Evolutionary conservation across 2,329 filamentous ascomycete genomes (phyloP).

Genomic region (Byssochlamys sp.): DNA sequence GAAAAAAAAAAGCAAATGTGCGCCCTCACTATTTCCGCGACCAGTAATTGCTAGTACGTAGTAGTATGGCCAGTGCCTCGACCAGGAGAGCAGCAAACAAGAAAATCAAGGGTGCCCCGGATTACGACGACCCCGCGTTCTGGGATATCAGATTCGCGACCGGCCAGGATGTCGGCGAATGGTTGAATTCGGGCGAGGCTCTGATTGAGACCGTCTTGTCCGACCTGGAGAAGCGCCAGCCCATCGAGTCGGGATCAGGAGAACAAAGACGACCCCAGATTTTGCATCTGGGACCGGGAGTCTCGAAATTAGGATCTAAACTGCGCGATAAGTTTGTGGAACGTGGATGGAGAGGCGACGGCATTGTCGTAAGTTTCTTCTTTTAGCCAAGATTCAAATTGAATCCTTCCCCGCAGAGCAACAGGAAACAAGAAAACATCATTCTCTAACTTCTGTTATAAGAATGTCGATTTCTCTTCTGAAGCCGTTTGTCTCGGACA

Average conservation of each 20-base stretch:
- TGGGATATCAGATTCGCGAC: slow-evolving; percentile 27
- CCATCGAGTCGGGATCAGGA: background rate
- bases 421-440: background rate
- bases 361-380: slow-evolving; percentile 21
- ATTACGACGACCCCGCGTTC: slow-evolving; percentile 24
- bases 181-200: slow-evolving; percentile 26
- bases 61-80: background rate
- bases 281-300: slow-evolving; percentile 26
- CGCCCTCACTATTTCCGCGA: too few relatives aligned
- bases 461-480: slow-evolving; percentile 30
- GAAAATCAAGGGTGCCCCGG: slow-evolving; percentile 19
- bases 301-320: slow-evolving; percentile 22
- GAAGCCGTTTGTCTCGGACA: slow-evolving; percentile 28
- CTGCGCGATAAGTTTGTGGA: slow-evolving; percentile 19
- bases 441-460: background rate
- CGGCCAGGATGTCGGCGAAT: slow-evolving; percentile 30
- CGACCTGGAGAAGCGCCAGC: slow-evolving; percentile 13
- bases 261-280: slow-evolving; percentile 11
- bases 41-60: background rate
- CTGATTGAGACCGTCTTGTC: slow-evolving; percentile 19
- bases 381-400: background rate
- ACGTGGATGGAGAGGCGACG: slow-evolving; percentile 18
- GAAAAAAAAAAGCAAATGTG: background rate
- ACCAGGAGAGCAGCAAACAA: slow-evolving; percentile 4
- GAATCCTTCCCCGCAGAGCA: slow-evolving; percentile 3